Evolutionary conservation across 768 basidiomycete genomes (phyloP).

Genomic region (Myochromella boudieri): DNA sequence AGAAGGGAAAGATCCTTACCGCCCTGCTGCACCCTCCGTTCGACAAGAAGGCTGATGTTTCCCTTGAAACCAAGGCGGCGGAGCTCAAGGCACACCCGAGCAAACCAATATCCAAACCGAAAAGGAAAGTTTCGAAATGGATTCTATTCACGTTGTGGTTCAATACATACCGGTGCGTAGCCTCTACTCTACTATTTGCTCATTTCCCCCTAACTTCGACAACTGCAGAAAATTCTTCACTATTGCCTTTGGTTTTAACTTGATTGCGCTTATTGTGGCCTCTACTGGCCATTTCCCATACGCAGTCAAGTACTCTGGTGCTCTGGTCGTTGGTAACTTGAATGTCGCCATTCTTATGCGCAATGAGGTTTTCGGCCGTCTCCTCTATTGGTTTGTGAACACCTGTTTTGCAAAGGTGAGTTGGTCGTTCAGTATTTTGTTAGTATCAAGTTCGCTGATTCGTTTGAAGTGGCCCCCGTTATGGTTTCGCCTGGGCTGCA

Average conservation of each 20-base stretch:
- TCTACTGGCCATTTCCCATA: slow-evolving; percentile 68
- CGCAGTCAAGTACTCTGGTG: slow-evolving; percentile 56
- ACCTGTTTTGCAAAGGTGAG: slow-evolving; percentile 67
- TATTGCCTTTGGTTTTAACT: slow-evolving; percentile 58
- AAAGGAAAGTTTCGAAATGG: slow-evolving; percentile 54
- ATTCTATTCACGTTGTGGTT: slow-evolving; percentile 65
- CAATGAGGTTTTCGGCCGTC: slow-evolving; percentile 75
- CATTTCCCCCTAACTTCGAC: slow-evolving; percentile 2
- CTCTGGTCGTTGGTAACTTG: slow-evolving; percentile 70
- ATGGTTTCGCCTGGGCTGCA: slow-evolving; percentile 70
- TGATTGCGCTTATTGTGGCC: slow-evolving; percentile 60
- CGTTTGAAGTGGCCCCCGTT: slow-evolving; percentile 67
- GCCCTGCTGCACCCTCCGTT: slow-evolving; percentile 27
- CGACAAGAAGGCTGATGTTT: slow-evolving; percentile 41
- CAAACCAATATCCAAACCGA: slow-evolving; percentile 25
- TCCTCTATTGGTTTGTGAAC: slow-evolving; percentile 66
- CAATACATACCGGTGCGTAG: slow-evolving; percentile 62
- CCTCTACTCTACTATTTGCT: neutral
- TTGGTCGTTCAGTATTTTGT: neutral
- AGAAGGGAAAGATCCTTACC: slow-evolving; percentile 36
- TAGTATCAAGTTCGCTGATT: slow-evolving; percentile 9
- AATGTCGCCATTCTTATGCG: slow-evolving; percentile 73
- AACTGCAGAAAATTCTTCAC: slow-evolving; percentile 64
- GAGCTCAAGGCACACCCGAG: slow-evolving; percentile 33
- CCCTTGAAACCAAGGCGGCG: slow-evolving; percentile 34